phyloP scores from a whole-genome alignment of 2,329 filamentous ascomycete genomes.

The Calonectria fujianensis region DNA sequence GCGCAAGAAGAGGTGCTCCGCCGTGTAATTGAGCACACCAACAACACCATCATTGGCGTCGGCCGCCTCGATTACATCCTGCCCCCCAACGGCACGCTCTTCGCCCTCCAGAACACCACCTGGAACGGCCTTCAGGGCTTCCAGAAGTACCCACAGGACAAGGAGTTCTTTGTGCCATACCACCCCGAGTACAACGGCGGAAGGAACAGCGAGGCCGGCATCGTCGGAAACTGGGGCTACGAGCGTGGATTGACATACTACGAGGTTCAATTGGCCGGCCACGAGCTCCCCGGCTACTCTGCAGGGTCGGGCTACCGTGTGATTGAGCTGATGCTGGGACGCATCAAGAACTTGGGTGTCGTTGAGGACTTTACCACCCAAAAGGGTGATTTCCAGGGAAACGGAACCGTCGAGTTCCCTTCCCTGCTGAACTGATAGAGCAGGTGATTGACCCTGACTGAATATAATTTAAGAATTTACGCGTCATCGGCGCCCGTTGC shows the following conservation, averaged over 20 bases:
- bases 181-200: conserved; percentile 63
- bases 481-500: background rate
- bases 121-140: conserved; percentile 84
- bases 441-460: background rate
- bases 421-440: conserved; percentile 5
- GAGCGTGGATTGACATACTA: conserved; percentile 86
- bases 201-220: conserved; percentile 75
- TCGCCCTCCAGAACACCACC: conserved; percentile 87
- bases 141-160: conserved; percentile 64
- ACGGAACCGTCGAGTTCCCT: conserved; percentile 28
- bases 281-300: conserved; percentile 63
- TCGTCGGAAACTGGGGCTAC: conserved; percentile 81
- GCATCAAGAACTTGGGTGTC: conserved; percentile 48
- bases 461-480: background rate
- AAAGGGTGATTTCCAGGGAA: conserved; percentile 47
- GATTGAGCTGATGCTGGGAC: conserved; percentile 53
- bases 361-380: conserved; percentile 52
- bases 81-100: conserved; percentile 80
- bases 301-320: conserved; percentile 56
- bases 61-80: conserved; percentile 76
- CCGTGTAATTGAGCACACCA: conserved; percentile 57
- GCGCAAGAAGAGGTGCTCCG: conserved; percentile 50
- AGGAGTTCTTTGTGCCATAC: conserved; percentile 82
- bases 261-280: conserved; percentile 78
- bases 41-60: conserved; percentile 58